Evolutionary conservation across 176 grass and related monocot species (phyloP), one percentile per base, ranked within the genome.

Genomic region (Rhynchospora pubera): DNA sequence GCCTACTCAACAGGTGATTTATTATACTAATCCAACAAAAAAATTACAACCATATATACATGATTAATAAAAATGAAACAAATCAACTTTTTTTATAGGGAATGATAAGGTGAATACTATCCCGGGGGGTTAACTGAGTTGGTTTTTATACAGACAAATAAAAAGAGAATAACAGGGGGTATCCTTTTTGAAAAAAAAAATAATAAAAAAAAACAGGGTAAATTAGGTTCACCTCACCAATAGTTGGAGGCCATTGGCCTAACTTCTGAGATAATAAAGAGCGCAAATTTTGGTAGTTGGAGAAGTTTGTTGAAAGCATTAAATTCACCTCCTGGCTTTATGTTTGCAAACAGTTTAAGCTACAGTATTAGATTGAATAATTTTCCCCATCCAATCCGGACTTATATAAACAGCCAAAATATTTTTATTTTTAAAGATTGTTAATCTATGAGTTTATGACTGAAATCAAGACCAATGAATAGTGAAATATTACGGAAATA

Each of bases 251-350:
- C 21, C 8, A 19, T 61, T 77, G 23, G 4, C 50, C 72, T 56
- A 77, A 50, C 9, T 51, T 55, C 2, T 15, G 50, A 66, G 19
- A 34, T 16, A 82, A 67, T 82, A 67, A 53, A 53, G 11, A 28
- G 9, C 19, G n/a, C 12, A 26, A 65, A 66, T 64, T 32, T 26
- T 66, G 61, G 42, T 82, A 32, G 79, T 52, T 50, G 59, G 22
- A 44, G 22, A 66, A 67, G 61, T 82, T 82, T 62, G 79, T 82
- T 52, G 79, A 6, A 9, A 13, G 45, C 15, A 82, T 30, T 82
- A 82, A 82, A 82, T 82, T 12, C 22, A 16, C 13, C 13, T 13
- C 11, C 70, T 76, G 9, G 7, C 72, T 53, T 9, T 1, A 13
- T 77, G 12, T 28, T 56, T n/a, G 26, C 39, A 81, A 24, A 62